These are phyloP conservation scores for Nicotiana tomentosiformis DNA, from an alignment of 257 asterid species.

Conservation along the genomic window DNA sequence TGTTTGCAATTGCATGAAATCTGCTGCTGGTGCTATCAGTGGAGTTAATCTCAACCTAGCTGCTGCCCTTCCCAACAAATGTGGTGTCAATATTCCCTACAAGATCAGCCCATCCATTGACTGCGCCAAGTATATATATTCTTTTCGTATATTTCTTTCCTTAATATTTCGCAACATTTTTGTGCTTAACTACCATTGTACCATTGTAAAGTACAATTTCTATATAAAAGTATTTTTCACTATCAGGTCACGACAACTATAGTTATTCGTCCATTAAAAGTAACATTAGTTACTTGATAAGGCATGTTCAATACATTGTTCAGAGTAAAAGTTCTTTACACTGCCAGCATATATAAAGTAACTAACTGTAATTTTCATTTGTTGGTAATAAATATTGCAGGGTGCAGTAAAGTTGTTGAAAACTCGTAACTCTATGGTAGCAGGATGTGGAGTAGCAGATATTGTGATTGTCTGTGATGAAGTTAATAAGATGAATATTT, in stretches of 20 bases:
- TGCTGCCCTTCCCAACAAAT: conserved; percentile 37
- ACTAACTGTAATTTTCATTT: neutral
- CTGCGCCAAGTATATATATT: conserved; percentile 31
- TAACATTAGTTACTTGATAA: neutral
- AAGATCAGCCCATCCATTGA: conserved; percentile 42
- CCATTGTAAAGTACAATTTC: neutral
- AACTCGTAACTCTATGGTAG: neutral
- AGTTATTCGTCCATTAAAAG: neutral
- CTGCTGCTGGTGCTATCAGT: conserved; percentile 26
- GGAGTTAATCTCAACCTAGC: conserved; percentile 22
- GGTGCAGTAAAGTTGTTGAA: conserved; percentile 18
- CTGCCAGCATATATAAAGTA: neutral
- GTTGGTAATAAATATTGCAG: conserved; percentile 16
- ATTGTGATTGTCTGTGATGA: neutral
- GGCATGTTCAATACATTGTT: no score
- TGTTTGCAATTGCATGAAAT: conserved; percentile 49
- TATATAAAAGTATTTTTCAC: neutral
- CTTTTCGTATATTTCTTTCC: neutral
- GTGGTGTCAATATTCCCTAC: conserved; percentile 50
- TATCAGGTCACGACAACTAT: neutral
- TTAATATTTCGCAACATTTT: neutral
- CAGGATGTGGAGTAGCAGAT: neutral
- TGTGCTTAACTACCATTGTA: neutral
- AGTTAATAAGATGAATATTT: neutral
- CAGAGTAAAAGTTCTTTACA: no score